A percentile compares a stretch with the other conserved stretches of the same genome.
phyloP scores from a whole-genome alignment of 306 rosid genomes.

The Lathyrus oleraceus region DNA sequence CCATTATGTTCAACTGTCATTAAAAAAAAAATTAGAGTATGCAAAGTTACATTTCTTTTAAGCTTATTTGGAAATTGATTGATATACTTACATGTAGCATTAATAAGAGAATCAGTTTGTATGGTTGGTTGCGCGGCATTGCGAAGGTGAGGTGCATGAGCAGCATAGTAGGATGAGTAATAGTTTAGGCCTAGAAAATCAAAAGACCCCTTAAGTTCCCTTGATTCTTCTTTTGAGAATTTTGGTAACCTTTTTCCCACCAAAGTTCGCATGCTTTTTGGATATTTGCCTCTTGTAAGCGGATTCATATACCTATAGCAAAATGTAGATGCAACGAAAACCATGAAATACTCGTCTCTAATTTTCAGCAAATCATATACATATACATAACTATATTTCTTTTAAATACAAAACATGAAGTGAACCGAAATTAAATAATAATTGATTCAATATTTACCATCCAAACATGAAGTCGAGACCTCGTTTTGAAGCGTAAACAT shows the following conservation, averaged over 20 bases:
- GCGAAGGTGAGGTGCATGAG: slow-evolving; percentile 31
- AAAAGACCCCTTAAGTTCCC: slow-evolving; percentile 38
- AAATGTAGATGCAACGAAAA: slow-evolving; percentile 13
- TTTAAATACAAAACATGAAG: too few species aligned
- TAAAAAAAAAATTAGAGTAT: neutral
- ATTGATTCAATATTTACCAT: slow-evolving; percentile 51
- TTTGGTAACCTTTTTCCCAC: slow-evolving; percentile 35
- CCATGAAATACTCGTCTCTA: too few species aligned
- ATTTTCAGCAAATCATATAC: neutral
- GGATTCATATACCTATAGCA: slow-evolving; percentile 43
- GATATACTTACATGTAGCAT: slow-evolving; percentile 41
- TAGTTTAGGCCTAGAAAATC: slow-evolving; percentile 47
- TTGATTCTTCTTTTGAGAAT: slow-evolving; percentile 36
- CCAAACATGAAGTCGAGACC: slow-evolving; percentile 70
- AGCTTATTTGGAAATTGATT: neutral
- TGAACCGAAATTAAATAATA: too few species aligned
- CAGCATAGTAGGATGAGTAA: slow-evolving; percentile 44
- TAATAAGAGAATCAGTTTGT: slow-evolving; percentile 41
- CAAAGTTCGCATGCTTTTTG: slow-evolving; percentile 41
- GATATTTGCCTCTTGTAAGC: slow-evolving; percentile 41
- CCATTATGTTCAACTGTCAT: slow-evolving; percentile 38
- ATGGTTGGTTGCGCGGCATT: slow-evolving; percentile 32
- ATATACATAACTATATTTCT: neutral
- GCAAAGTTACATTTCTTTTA: neutral
- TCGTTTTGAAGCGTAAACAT: slow-evolving; percentile 51